Evolutionary conservation across 805 yeast species (phyloP), one percentile per base, ranked within the genome.

Genomic region (Suhomyces sp.): DNA sequence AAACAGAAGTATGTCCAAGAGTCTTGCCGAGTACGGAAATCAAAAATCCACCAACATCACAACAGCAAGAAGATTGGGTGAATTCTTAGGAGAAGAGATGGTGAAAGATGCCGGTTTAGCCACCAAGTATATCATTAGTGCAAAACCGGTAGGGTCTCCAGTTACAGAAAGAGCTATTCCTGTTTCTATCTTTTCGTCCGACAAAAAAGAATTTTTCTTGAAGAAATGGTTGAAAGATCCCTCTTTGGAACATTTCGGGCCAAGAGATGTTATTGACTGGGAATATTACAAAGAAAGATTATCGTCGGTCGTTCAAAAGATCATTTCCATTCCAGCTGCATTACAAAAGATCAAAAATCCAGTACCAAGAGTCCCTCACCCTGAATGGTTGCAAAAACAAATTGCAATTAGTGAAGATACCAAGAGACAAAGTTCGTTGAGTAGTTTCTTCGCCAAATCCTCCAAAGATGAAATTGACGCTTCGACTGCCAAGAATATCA

Each of bases 161-260:
- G 92, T 92, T 29, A 90, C 99, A 0, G 98, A 93, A 64, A 80
- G 99, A 59, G 99, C 99, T 0, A 79, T 94, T 45, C 99, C 99
- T 0, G 96, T 96, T 5, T 94, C 97, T 0, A 91, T 94, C 17
- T 96, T 94, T 66, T 87, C 97, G 0, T 86, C 97, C 0, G 97
- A 91, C 29, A 86, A 87, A 50, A 91, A 90, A 66, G 80, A 85
- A 54, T 80, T 80, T 44, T 94, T 82, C 63, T 70, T 94, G 64
- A 81, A 92, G 61, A 85, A 89, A 62, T 94, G 99, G 99, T 76
- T 92, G 38, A 78, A 83, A 53, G 96, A 93, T 60, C 84, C 88
- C 0, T 76, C 88, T 0, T 67, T 93, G 44, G 88, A 84, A 3
- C 83, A 85, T 47, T 90, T 90, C 65, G 97, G 93, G 68, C 96